Conservation (phyloP, 345 rosid genomes). For the Camelina sativa region DNA sequence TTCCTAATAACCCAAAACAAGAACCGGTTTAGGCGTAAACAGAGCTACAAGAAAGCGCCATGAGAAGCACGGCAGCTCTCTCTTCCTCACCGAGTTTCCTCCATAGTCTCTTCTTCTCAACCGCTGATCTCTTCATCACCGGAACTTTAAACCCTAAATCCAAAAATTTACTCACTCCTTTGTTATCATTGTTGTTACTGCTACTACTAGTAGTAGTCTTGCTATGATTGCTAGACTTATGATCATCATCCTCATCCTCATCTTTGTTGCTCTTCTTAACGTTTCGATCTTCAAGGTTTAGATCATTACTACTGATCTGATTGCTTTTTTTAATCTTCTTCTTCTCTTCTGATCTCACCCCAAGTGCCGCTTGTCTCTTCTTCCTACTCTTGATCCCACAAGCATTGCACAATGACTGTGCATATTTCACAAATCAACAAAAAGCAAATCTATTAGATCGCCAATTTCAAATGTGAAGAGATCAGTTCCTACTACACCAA, state of each 20-base stretch:
- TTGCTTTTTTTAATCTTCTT: constrained; percentile 51
- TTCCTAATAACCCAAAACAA: constrained; percentile 10
- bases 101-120: constrained; percentile 64
- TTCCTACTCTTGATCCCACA: constrained; percentile 98
- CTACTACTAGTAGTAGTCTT: constrained; percentile 9
- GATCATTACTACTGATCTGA: constrained; percentile 19
- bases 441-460: neutral
- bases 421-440: neutral
- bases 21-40: constrained; percentile 59
- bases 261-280: constrained; percentile 14
- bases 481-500: neutral
- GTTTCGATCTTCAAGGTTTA: constrained; percentile 11
- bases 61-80: constrained; percentile 86
- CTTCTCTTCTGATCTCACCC: constrained; percentile 51
- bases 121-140: constrained; percentile 48
- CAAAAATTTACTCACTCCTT: constrained; percentile 28
- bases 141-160: constrained; percentile 41
- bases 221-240: neutral
- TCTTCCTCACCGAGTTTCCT: constrained; percentile 67
- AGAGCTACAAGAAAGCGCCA: constrained; percentile 84
- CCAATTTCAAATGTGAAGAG: neutral
- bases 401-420: constrained; percentile 97
- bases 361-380: constrained; percentile 73
- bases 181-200: neutral
- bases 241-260: constrained; percentile 19